A percentile compares a stretch with the other conserved stretches of the same genome.
These are phyloP conservation scores for Cytidiella melzeri DNA, from an alignment of 768 basidiomycete genomes.

Conservation along the genomic window DNA sequence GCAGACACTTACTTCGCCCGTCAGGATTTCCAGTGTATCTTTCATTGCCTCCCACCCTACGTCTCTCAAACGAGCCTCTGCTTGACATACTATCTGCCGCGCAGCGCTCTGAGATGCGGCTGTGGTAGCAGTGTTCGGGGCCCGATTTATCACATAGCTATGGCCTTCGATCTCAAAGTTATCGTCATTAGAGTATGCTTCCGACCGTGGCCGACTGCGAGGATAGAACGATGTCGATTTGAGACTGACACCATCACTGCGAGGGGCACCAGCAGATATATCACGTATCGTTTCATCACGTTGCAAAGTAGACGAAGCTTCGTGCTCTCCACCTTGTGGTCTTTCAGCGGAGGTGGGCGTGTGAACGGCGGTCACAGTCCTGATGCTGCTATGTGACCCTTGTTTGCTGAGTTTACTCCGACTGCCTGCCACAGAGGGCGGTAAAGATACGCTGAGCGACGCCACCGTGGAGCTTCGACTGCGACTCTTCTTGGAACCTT, in stretches of 20 bases:
- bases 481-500: constrained; percentile 29
- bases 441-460: constrained; percentile 40
- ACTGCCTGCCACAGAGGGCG: constrained; percentile 14
- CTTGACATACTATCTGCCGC: constrained; percentile 29
- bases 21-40: constrained; percentile 52
- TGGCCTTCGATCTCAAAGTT: constrained; percentile 6
- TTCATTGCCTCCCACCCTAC: constrained; percentile 51
- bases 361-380: constrained; percentile 52
- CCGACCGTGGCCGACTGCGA: constrained; percentile 12
- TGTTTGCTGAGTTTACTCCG: constrained; percentile 32
- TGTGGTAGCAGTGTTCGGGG: constrained; percentile 11
- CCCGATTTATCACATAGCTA: too few relatives aligned
- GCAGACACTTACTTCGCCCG: constrained; percentile 54
- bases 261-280: neutral
- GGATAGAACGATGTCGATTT: neutral
- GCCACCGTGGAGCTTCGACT: constrained; percentile 68
- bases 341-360: constrained; percentile 10
- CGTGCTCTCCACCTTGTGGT: neutral
- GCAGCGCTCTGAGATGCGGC: constrained; percentile 3
- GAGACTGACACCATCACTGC: constrained; percentile 1
- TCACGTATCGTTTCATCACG: neutral
- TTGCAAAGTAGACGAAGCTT: neutral
- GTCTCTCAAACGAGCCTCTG: constrained; percentile 47
- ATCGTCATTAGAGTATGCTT: constrained; percentile 19
- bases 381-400: constrained; percentile 61